Conservation (phyloP, 768 basidiomycete species). For the Tremella fuciformis region DNA sequence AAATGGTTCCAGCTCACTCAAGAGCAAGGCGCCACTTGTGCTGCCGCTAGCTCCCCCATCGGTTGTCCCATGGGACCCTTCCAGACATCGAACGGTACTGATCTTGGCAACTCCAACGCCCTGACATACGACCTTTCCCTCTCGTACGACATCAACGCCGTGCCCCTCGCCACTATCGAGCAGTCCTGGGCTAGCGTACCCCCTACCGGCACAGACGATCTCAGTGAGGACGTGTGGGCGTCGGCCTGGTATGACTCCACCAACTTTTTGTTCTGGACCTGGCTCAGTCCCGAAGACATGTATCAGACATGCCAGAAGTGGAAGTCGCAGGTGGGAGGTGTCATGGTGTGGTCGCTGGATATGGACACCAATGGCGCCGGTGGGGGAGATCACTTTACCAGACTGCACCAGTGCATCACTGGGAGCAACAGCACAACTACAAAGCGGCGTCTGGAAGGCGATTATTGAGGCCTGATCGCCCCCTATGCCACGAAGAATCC, state of each 20-base stretch:
- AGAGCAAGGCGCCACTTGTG: background rate
- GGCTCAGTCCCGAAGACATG: conserved; percentile 26
- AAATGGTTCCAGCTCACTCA: conserved; percentile 28
- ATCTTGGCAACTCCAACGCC: conserved; percentile 13
- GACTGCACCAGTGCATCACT: background rate
- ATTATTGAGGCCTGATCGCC: too few relatives aligned
- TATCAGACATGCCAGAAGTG: conserved; percentile 19
- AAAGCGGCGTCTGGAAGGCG: too few relatives aligned
- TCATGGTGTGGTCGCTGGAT: conserved; percentile 34
- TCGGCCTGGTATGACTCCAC: conserved; percentile 16
- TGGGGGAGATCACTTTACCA: conserved; percentile 5
- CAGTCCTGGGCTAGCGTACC: background rate
- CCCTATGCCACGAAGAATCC: too few relatives aligned
- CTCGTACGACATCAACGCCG: conserved; percentile 6
- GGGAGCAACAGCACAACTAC: background rate
- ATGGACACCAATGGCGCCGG: conserved; percentile 1
- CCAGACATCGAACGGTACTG: conserved; percentile 11
- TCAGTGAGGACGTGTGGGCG: background rate
- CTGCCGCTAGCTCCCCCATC: conserved; percentile 7
- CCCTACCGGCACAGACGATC: conserved; percentile 1
- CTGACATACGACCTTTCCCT: conserved; percentile 9
- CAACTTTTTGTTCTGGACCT: conserved; percentile 33
- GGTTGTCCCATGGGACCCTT: conserved; percentile 23
- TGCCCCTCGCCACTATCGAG: background rate
- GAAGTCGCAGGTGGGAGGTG: conserved; percentile 27